Evolutionary conservation across 2,329 filamentous ascomycete genomes (phyloP).

Genomic region (Ciborinia camelliae): DNA sequence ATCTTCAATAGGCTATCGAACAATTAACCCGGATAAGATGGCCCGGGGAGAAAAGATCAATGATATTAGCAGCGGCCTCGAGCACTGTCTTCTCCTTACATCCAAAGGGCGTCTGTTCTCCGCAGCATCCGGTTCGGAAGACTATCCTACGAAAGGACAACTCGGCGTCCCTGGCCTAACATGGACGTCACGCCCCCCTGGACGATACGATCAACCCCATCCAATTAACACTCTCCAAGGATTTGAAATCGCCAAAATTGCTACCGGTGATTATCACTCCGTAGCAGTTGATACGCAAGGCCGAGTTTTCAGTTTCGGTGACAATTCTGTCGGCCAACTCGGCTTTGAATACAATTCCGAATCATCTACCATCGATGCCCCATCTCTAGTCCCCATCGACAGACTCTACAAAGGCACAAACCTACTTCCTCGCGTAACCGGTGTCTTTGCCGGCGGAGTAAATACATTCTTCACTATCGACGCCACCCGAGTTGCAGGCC

Average conservation of each 20-base stretch:
- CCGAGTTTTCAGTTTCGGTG: slow-evolving; percentile 80
- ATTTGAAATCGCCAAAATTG: slow-evolving; percentile 69
- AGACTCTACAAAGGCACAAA: slow-evolving; percentile 68
- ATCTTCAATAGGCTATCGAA: slow-evolving; percentile 66
- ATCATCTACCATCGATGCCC: slow-evolving; percentile 61
- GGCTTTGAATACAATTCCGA: slow-evolving; percentile 70
- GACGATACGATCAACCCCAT: slow-evolving; percentile 77
- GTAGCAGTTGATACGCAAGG: slow-evolving; percentile 73
- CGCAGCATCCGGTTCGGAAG: slow-evolving; percentile 73
- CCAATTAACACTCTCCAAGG: slow-evolving; percentile 71
- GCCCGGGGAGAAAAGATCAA: slow-evolving; percentile 68
- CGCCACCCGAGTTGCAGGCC: slow-evolving; percentile 56
- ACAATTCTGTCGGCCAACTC: slow-evolving; percentile 87
- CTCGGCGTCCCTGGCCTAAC: slow-evolving; percentile 80
- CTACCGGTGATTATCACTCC: slow-evolving; percentile 83
- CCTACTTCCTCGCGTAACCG: slow-evolving; percentile 64
- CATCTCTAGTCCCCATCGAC: slow-evolving; percentile 66
- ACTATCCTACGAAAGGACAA: slow-evolving; percentile 80
- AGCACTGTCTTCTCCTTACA: slow-evolving; percentile 84
- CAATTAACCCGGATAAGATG: slow-evolving; percentile 62
- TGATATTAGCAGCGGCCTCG: slow-evolving; percentile 72
- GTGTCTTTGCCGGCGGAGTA: slow-evolving; percentile 77
- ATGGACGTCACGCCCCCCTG: slow-evolving; percentile 73
- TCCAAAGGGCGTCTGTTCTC: slow-evolving; percentile 83
- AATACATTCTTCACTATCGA: slow-evolving; percentile 89